Evolutionary conservation across 192 early-diverging fungal species (phyloP).

Genomic region (Backusella tarrabulga): DNA sequence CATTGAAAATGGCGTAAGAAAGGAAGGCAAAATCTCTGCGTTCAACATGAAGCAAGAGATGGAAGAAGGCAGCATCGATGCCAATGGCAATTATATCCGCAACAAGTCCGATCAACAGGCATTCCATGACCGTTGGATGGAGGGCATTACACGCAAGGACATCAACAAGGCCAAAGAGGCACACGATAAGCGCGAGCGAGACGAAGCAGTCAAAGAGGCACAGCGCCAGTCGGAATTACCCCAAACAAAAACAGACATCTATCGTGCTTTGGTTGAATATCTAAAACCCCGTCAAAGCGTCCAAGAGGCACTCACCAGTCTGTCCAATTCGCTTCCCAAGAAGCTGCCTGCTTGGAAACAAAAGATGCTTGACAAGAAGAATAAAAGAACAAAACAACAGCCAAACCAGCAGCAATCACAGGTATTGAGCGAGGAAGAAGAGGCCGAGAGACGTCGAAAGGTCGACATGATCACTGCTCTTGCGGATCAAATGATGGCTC

Average conservation of each 20-base stretch:
- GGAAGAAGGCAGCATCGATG: conserved; percentile 70
- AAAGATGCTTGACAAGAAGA: conserved; percentile 33
- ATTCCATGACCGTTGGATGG: conserved; percentile 74
- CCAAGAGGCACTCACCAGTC: conserved; percentile 53
- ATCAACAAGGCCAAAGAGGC: conserved; percentile 56
- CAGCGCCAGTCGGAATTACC: conserved; percentile 35
- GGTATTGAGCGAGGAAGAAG: conserved; percentile 32
- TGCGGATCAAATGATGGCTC: conserved; percentile 69
- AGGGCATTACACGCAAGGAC: conserved; percentile 56
- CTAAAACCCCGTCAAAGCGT: conserved; percentile 61
- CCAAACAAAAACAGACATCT: conserved; percentile 57
- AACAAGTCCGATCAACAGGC: conserved; percentile 65
- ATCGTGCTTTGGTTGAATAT: conserved; percentile 53
- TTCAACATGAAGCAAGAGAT: conserved; percentile 80
- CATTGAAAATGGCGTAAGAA: conserved; percentile 42
- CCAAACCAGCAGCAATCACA: conserved; percentile 4
- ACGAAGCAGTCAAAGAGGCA: conserved; percentile 46
- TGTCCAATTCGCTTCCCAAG: conserved; percentile 44
- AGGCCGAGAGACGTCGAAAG: conserved; percentile 34
- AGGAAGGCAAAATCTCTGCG: conserved; percentile 56
- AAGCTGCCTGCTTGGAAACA: conserved; percentile 39
- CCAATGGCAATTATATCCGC: conserved; percentile 68
- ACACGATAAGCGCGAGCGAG: conserved; percentile 43
- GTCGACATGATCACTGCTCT: conserved; percentile 69
- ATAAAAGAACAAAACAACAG: conserved; percentile 35